Conservation (phyloP, 352 stramenopile genomes). For the Phytopythium cucurbitacearum region DNA sequence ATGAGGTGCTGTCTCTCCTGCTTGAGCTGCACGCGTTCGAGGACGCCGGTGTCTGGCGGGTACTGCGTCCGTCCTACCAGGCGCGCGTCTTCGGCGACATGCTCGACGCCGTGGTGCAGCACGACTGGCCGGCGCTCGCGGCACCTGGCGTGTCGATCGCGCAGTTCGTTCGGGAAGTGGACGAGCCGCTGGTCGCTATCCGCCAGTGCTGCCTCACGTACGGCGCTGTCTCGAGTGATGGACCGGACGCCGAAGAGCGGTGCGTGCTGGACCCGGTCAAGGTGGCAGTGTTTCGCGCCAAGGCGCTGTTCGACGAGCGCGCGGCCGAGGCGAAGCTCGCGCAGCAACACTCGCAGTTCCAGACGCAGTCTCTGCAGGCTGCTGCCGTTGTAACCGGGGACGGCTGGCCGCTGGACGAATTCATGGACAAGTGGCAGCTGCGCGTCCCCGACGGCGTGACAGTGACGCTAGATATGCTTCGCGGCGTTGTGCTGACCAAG, state of each 20-base stretch:
- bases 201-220: constrained; percentile 73
- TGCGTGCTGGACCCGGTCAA: constrained; percentile 57
- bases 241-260: constrained; percentile 14
- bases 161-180: constrained; percentile 23
- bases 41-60: constrained; percentile 60
- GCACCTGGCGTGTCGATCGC: constrained; percentile 36
- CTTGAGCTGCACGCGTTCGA: constrained; percentile 61
- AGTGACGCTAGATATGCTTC: constrained; percentile 61
- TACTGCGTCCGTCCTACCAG: constrained; percentile 59
- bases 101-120: constrained; percentile 65
- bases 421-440: constrained; percentile 83
- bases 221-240: constrained; percentile 18
- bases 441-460: constrained; percentile 62
- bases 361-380: constrained; percentile 18
- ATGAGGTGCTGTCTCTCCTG: constrained; percentile 60
- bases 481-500: constrained; percentile 42
- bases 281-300: constrained; percentile 67
- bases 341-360: constrained; percentile 26
- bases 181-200: constrained; percentile 45
- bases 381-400: not conserved
- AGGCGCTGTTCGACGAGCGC: constrained; percentile 69
- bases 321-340: constrained; percentile 15
- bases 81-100: constrained; percentile 62
- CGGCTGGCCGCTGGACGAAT: constrained; percentile 50
- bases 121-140: constrained; percentile 55